These are phyloP conservation scores for Suhomyces wounanorum DNA, from an alignment of 1,139 yeast genomes.

Conservation along the genomic window DNA sequence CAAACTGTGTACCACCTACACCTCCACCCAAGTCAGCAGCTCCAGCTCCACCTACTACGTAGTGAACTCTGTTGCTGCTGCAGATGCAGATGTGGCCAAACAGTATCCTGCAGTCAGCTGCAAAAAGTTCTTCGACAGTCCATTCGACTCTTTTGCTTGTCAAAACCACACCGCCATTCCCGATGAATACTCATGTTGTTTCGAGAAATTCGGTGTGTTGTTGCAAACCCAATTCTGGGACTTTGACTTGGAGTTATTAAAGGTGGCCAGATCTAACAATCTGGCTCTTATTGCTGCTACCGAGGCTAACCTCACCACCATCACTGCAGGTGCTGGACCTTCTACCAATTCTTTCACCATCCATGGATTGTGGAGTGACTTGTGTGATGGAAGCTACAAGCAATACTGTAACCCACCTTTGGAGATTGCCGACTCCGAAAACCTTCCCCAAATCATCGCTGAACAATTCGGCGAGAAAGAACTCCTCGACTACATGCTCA, in stretches of 20 bases:
- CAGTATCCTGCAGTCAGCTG: conserved; percentile 18
- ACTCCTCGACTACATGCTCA: conserved; percentile 34
- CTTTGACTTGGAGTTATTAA: conserved; percentile 29
- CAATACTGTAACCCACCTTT: conserved; percentile 34
- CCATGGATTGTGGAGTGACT: conserved; percentile 47
- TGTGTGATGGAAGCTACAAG: conserved; percentile 39
- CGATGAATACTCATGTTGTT: conserved; percentile 33
- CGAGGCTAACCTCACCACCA: conserved; percentile 7
- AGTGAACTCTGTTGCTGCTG: conserved; percentile 16
- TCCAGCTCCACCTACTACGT: conserved; percentile 14
- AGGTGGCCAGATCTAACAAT: conserved; percentile 15
- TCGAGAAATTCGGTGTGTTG: conserved; percentile 37
- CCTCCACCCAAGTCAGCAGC: conserved; percentile 12
- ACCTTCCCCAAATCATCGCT: conserved; percentile 33
- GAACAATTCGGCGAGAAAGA: conserved; percentile 31
- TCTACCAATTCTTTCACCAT: conserved; percentile 34
- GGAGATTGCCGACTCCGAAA: conserved; percentile 30
- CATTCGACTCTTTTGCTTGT: conserved; percentile 27
- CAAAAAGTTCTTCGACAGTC: conserved; percentile 16
- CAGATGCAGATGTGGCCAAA: conserved; percentile 15
- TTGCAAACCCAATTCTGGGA: conserved; percentile 48
- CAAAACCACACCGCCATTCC: conserved; percentile 29
- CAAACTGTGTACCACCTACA: conserved; percentile 14
- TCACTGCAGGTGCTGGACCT: conserved; percentile 12
- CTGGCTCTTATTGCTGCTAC: conserved; percentile 14